Evolutionary conservation across 2,329 filamentous ascomycete species (phyloP), one percentile per base, ranked within the genome.

Genomic region (Fusarium sp.): DNA sequence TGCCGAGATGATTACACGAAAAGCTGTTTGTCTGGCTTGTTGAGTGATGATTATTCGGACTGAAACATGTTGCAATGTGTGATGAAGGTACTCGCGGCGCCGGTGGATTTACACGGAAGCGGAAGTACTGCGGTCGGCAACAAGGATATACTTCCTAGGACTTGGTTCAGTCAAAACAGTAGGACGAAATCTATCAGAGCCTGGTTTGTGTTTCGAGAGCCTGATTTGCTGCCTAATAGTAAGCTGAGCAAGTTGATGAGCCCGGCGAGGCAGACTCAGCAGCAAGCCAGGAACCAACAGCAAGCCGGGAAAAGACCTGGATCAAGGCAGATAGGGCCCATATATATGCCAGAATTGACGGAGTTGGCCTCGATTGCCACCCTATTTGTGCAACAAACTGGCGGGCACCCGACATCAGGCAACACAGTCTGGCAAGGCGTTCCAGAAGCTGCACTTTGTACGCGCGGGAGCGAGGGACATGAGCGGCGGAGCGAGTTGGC

Each of bases 351-450:
- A 34, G n/a, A 27, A 36, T 16, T 18, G 27, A 11, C 18, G 23
- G 34, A 37, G 51, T 52, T 51, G 30, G 23, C 31, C 31, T 37
- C 4, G 16, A 39, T 50, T 4, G 27, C 40, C n/a, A 34, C 28
- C 40, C 37, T 39, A 34, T 9, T 11, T 52, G 46, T 62, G 36
- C 27, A 62, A 68, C 68, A 41, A 66, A 62, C 56, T 43, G 41
- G 28, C 31, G 44, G 36, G 43, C 39, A 39, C 44, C 52, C 57
- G 37, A 36, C 23, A 39, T 43, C 36, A 65, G 41, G 34, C 62
- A 51, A 43, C 57, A 51, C 40, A 9, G 9, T 34, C n/a, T 43
- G 48, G 34, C 55, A 53, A 65, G 63, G 67, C 67, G 59, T 65
- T 70, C 43, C 65, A 52, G 54, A 34, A 34, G 46, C 60, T 68